Base-by-base conservation (phyloP, 2,329 filamentous ascomycete species). In the Aspergillus pseudotamarii region DNA sequence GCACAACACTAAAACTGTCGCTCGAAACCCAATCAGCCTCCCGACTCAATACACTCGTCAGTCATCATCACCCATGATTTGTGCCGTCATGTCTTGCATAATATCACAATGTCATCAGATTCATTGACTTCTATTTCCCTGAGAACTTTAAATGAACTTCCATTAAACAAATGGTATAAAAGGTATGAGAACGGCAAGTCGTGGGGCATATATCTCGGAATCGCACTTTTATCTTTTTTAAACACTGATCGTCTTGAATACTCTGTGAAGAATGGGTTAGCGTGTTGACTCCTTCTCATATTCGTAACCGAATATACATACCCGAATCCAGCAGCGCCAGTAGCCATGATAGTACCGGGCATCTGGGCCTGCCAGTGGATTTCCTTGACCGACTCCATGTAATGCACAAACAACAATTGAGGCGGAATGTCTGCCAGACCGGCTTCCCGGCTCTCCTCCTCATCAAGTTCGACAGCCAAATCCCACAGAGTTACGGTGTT, bases 291-390 rank as follows among this genome's bases (percentile, higher is more conserved):
- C 14, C n/a, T 23, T 26, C 23, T 45, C 32, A 14, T 50, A 3
- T 23, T 26, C 26, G 50, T 12, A n/a, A 9, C 14, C 11, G 21
- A 30, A 26, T 59, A 56, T 28, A 80, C 83, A 71, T 79, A 85
- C 84, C 86, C 86, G 79, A 99, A 97, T 58, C 89, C 88, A 79
- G 89, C 89, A 73, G 93, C 91, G 11, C 95, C 95, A 0, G 95
- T 99, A 2, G 93, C 93, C 80, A 98, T 89, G 65, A 98, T 81
- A 38, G 89, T 89, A 34, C 95, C 95, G 0, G 93, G 91, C 76
- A 98, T 97, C 82, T 99, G 95, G 38, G 91, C 91, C 81, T 98
- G 94, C 94, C 95, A 99, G 81, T 99, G 95, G 43, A 94, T 82
- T 81, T 99, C 95, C 86, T 97, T 98, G 61, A 93, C 93, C 71